Conservation (phyloP, 1,284 basidiomycete species). For the Cutaneotrichosporon spelunceum region DNA sequence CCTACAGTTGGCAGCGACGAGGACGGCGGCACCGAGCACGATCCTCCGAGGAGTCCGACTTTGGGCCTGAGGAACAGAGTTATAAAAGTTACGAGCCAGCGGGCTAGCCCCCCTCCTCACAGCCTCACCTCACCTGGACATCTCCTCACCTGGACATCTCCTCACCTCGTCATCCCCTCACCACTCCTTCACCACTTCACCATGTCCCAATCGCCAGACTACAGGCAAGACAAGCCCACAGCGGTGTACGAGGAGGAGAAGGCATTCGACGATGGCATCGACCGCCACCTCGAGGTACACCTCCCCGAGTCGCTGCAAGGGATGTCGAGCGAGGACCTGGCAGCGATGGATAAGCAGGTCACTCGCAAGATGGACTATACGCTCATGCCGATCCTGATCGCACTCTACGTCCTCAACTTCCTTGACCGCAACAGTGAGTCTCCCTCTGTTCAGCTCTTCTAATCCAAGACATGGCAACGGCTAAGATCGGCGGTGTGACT, state of each 20-base stretch:
- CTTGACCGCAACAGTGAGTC: not conserved
- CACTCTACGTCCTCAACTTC: conserved; percentile 9
- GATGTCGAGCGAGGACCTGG: conserved; percentile 35
- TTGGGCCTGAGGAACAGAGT: too few relatives aligned
- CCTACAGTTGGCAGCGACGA: too few relatives aligned
- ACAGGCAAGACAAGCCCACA: conserved; percentile 2
- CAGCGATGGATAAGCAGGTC: conserved; percentile 29
- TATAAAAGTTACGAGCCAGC: too few relatives aligned
- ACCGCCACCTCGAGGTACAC: conserved; percentile 18
- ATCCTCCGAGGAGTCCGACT: too few relatives aligned
- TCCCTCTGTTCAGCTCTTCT: not conserved
- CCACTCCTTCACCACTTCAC: too few relatives aligned
- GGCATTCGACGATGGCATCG: conserved; percentile 9
- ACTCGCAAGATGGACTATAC: conserved; percentile 41
- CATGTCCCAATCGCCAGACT: too few relatives aligned
- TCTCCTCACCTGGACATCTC: too few relatives aligned
- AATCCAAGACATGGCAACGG: conserved; percentile 9
- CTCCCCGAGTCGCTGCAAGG: conserved; percentile 34
- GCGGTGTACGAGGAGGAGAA: conserved; percentile 5
- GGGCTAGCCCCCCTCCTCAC: too few relatives aligned
- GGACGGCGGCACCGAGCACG: too few relatives aligned
- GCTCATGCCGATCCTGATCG: conserved; percentile 20
- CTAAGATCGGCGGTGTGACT: conserved; percentile 23
- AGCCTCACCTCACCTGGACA: too few relatives aligned
- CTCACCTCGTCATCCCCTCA: too few relatives aligned